Conservation (phyloP, 192 early-diverging fungal species). For the Gonapodya prolifera region DNA sequence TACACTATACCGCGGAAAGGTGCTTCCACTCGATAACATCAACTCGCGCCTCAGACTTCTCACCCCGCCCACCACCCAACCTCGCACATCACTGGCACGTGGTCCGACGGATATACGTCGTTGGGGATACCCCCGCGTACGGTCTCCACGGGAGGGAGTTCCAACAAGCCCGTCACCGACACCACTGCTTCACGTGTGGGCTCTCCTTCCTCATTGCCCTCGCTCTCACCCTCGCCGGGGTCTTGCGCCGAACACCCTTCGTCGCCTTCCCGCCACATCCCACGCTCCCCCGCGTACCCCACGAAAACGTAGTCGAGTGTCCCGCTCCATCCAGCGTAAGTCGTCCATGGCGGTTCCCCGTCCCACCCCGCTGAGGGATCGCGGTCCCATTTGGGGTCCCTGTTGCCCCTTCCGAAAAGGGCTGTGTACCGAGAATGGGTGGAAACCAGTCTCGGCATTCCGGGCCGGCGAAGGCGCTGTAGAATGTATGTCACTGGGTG, state of each 20-base stretch:
- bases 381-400: background rate
- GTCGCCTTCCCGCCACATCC: no score
- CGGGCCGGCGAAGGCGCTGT: background rate
- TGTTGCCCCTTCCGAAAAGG: background rate
- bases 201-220: background rate
- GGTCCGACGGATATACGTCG: constrained; percentile 3
- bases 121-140: background rate
- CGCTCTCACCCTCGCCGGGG: background rate
- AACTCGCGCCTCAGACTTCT: no score
- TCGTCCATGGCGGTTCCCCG: background rate
- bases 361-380: background rate
- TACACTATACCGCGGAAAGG: no score
- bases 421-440: background rate
- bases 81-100: background rate
- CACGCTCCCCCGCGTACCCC: background rate
- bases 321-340: background rate
- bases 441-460: background rate
- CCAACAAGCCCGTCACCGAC: background rate
- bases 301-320: constrained; percentile 2
- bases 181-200: background rate
- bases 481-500: background rate
- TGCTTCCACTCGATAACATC: no score
- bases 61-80: background rate
- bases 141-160: background rate
- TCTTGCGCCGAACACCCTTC: no score